Base-by-base conservation (phyloP, 1,284 basidiomycete genomes). In the Cutaneotrichosporon cavernicola region DNA sequence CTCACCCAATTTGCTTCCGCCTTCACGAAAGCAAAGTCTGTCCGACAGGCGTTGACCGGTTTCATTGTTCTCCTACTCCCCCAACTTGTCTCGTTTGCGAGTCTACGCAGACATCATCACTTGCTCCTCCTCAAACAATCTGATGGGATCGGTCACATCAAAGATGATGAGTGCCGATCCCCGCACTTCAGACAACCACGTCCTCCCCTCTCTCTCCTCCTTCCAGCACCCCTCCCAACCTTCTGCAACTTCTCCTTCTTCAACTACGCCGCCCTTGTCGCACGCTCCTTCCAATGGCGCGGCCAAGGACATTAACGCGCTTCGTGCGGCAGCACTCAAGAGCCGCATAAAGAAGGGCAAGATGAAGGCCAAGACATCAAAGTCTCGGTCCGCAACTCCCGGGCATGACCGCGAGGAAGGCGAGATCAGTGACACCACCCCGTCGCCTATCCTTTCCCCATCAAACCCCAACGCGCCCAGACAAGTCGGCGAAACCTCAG, bases 101-200 rank as follows among this genome's bases (percentile, higher is more conserved):
- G 31, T 53, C 31, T 8, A 34, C 51, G 14, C 31, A 9, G 31
- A 16, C 51, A 53, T 31, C 51, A 53, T 43, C 26, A 7, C 51
- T 58, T 26, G 31, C 13, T 9, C 38, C 2, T 22, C 55, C 13
- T 21, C n/a, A 32, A 18, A n/a, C 55, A 22, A 13, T 31, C 38
- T 36, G 13, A 67, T 67, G 65, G 65, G 65, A 64, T 64, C 63
- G 65, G 65, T 43, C 18, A 7, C 47, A 6, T 67, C 65, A 5
- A 67, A 40, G 21, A 64, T 64, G 65, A 67, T 64, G 65, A 64
- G 65, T 55, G 61, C 65, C 60, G 65, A 64, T 67, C 65, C 63
- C 65, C 53, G 59, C 60, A 62, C 65, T 60, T 30, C 10, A 18
- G 38, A 58, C 18, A 31, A 43, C 16, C 26, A 16, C 18, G 9